Evolutionary conservation across 1,284 basidiomycete species (phyloP).

Genomic region (Puccinia sorghi): DNA sequence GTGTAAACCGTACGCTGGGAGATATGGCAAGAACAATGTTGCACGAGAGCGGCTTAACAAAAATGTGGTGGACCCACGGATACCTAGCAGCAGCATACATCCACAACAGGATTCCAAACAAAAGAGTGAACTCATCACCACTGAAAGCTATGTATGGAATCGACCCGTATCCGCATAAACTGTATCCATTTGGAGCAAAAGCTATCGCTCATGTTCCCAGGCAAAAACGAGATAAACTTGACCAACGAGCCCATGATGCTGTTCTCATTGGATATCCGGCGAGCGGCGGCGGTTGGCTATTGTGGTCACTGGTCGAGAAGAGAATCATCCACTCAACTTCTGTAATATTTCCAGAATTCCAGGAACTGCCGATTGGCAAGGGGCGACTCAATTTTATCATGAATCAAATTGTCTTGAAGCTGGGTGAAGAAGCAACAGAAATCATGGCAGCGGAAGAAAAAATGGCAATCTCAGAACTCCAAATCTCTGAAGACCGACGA

Average conservation of each 20-base stretch:
- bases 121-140: background rate
- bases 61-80: background rate
- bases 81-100: background rate
- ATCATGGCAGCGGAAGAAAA: background rate
- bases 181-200: background rate
- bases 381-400: background rate
- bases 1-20: slow-evolving; percentile 13
- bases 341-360: background rate
- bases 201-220: background rate
- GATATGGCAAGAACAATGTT: slow-evolving; percentile 20
- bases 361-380: background rate
- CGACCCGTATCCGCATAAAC: background rate
- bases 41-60: background rate
- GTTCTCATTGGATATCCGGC: background rate
- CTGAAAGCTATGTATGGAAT: background rate
- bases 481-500: background rate
- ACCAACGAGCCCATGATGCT: background rate
- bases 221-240: background rate
- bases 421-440: slow-evolving; percentile 12
- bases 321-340: background rate
- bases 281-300: background rate
- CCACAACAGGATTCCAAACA: slow-evolving; percentile 12
- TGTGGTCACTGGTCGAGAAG: background rate
- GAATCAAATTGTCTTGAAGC: slow-evolving; percentile 3
- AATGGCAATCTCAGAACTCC: background rate